These are phyloP conservation scores for Talaromyces islandicus DNA, from an alignment of 2,329 filamentous ascomycete genomes.

Conservation along the genomic window DNA sequence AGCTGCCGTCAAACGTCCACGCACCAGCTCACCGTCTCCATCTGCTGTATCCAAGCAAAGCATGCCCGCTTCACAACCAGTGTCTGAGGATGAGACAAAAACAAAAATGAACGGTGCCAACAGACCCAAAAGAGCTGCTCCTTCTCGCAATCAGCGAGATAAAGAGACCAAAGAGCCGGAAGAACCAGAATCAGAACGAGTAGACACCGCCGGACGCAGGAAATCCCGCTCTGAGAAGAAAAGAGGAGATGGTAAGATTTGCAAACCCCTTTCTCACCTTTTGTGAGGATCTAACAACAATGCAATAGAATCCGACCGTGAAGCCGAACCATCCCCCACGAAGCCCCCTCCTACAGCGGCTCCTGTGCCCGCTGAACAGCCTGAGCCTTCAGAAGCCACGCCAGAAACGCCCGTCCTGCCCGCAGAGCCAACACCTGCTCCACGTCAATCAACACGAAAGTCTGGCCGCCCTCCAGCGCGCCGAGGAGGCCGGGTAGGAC, in stretches of 20 bases:
- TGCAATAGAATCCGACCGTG: slow-evolving; percentile 63
- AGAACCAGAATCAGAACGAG: slow-evolving; percentile 66
- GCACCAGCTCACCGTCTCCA: slow-evolving; percentile 70
- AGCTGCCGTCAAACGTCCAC: slow-evolving; percentile 63
- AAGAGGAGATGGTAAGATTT: slow-evolving; percentile 63
- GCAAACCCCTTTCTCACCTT: not conserved
- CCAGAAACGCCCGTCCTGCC: slow-evolving; percentile 36
- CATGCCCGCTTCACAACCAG: slow-evolving; percentile 38
- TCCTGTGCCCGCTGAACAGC: slow-evolving; percentile 19
- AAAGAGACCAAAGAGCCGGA: slow-evolving; percentile 42
- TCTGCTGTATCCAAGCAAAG: slow-evolving; percentile 49
- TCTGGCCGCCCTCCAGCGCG: slow-evolving; percentile 59
- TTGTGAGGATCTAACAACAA: not conserved
- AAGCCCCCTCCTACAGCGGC: slow-evolving; percentile 29
- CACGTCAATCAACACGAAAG: slow-evolving; percentile 51
- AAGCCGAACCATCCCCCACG: slow-evolving; percentile 50
- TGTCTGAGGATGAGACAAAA: slow-evolving; percentile 63
- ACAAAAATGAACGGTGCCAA: slow-evolving; percentile 42
- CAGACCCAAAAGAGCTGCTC: slow-evolving; percentile 53
- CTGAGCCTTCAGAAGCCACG: slow-evolving; percentile 36
- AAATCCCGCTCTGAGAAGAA: slow-evolving; percentile 78
- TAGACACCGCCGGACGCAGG: slow-evolving; percentile 70
- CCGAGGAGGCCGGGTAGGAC: slow-evolving; percentile 57
- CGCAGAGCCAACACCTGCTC: slow-evolving; percentile 28
- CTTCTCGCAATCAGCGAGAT: slow-evolving; percentile 48